These are phyloP conservation scores for Phytophthora brassicae DNA, from an alignment of 352 stramenopile species.

Conservation along the genomic window DNA sequence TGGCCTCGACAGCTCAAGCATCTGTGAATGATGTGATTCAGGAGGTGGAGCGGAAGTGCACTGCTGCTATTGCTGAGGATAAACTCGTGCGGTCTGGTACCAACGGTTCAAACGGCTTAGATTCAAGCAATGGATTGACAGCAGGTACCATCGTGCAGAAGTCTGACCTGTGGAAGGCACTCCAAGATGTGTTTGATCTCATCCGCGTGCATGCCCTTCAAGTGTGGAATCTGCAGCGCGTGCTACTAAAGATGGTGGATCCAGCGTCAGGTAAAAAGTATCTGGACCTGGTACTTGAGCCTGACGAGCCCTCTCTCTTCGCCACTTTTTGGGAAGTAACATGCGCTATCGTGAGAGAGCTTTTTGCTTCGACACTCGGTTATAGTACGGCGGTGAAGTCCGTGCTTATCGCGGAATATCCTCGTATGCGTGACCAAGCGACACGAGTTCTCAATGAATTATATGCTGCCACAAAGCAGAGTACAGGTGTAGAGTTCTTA, in stretches of 20 bases:
- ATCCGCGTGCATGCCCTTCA: conserved; percentile 70
- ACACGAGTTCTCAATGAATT: conserved; percentile 65
- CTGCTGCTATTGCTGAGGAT: conserved; percentile 58
- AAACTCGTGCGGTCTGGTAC: conserved; percentile 43
- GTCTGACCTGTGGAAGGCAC: conserved; percentile 76
- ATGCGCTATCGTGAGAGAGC: conserved; percentile 72
- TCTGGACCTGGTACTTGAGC: conserved; percentile 67
- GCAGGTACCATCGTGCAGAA: conserved; percentile 46
- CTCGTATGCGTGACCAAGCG: conserved; percentile 77
- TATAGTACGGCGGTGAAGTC: conserved; percentile 67
- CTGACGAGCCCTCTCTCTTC: conserved; percentile 79
- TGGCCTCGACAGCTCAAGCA: conserved; percentile 66
- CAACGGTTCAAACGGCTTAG: conserved; percentile 16
- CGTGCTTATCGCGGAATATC: conserved; percentile 76
- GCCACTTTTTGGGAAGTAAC: conserved; percentile 87
- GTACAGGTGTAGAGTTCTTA: conserved; percentile 28
- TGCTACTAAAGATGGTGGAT: conserved; percentile 80
- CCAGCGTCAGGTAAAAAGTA: conserved; percentile 48
- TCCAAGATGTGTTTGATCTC: conserved; percentile 77
- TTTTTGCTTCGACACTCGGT: conserved; percentile 60
- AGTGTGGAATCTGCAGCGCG: conserved; percentile 88
- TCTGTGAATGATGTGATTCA: conserved; percentile 85
- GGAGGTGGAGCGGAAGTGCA: conserved; percentile 72
- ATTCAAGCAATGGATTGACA: conserved; percentile 35
- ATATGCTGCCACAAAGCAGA: conserved; percentile 51